Evolutionary conservation across 192 early-diverging fungal genomes (phyloP).

Genomic region (Coemansia sp.): DNA sequence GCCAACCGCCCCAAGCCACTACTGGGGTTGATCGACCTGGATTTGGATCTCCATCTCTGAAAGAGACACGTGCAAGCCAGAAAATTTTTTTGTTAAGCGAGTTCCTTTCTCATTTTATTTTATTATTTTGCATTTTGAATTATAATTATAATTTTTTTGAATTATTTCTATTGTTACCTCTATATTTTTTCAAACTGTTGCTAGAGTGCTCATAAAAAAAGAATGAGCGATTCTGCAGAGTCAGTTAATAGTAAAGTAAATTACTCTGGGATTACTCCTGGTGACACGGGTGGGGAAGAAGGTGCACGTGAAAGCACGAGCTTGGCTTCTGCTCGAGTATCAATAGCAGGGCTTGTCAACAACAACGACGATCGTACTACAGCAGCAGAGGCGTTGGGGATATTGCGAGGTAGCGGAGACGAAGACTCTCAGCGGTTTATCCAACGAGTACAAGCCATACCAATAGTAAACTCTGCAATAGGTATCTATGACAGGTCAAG

Average conservation of each 20-base stretch:
- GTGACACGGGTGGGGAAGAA: background rate
- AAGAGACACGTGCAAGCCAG: slow-evolving; percentile 3
- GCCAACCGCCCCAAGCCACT: background rate
- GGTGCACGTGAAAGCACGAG: slow-evolving; percentile 37
- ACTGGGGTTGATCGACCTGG: slow-evolving; percentile 21
- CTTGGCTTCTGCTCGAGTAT: slow-evolving; percentile 22
- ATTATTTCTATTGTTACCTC: no score
- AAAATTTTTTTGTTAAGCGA: background rate
- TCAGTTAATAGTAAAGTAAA: background rate
- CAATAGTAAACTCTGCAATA: slow-evolving; percentile 77
- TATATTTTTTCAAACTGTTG: background rate
- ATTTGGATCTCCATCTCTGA: slow-evolving; percentile 24
- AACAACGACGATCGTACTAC: slow-evolving; percentile 31
- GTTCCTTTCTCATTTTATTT: background rate
- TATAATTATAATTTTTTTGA: background rate
- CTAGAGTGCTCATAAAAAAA: no score
- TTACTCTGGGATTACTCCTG: background rate
- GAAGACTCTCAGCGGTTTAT: slow-evolving; percentile 62
- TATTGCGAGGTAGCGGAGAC: slow-evolving; percentile 22
- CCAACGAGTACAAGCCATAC: slow-evolving; percentile 76
- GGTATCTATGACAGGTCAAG: slow-evolving; percentile 77
- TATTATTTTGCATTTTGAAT: background rate
- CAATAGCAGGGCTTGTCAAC: slow-evolving; percentile 36
- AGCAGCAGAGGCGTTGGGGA: slow-evolving; percentile 31
- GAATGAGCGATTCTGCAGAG: slow-evolving; percentile 1